phyloP scores from a whole-genome alignment of 1,284 basidiomycete genomes.

The Malassezia equina region DNA sequence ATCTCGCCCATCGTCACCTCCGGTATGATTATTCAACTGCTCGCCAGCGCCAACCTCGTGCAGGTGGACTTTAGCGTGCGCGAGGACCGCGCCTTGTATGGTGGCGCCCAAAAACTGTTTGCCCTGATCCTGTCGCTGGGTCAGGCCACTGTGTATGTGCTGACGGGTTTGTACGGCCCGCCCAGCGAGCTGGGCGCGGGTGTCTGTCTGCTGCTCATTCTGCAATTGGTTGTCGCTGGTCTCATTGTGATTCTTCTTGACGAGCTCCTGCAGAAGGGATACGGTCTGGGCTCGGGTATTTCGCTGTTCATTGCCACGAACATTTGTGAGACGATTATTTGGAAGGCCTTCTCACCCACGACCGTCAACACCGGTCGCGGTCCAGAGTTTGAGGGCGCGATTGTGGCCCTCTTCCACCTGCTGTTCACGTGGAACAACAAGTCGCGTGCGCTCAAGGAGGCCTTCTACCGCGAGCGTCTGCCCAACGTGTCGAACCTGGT shows the following conservation, averaged over 20 bases:
- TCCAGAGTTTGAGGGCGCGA: conserved; percentile 93
- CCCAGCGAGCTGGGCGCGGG: conserved; percentile 88
- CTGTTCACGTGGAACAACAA: conserved; percentile 99
- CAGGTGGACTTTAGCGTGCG: conserved; percentile 95
- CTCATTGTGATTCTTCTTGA: conserved; percentile 97
- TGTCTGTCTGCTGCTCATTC: conserved; percentile 84
- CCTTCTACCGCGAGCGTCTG: conserved; percentile 91
- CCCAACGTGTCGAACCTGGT: conserved; percentile 97
- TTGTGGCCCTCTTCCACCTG: conserved; percentile 92
- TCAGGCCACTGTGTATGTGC: conserved; percentile 91
- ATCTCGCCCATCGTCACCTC: conserved; percentile 89
- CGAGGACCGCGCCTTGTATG: conserved; percentile 90
- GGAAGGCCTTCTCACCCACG: conserved; percentile 98
- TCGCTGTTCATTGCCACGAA: conserved; percentile 99
- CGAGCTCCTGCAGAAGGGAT: conserved; percentile 96
- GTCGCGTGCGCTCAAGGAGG: conserved; percentile 87
- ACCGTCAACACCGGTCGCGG: conserved; percentile 96
- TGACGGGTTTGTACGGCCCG: conserved; percentile 91
- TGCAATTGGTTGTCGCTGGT: conserved; percentile 84
- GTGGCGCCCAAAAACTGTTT: conserved; percentile 95
- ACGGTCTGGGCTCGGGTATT: conserved; percentile 95
- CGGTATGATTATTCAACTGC: conserved; percentile 99
- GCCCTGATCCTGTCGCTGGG: conserved; percentile 92
- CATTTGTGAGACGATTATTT: conserved; percentile 97
- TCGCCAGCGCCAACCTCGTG: conserved; percentile 92